phyloP scores from a whole-genome alignment of 306 rosid genomes.

The Lathyrus tuberosus region DNA sequence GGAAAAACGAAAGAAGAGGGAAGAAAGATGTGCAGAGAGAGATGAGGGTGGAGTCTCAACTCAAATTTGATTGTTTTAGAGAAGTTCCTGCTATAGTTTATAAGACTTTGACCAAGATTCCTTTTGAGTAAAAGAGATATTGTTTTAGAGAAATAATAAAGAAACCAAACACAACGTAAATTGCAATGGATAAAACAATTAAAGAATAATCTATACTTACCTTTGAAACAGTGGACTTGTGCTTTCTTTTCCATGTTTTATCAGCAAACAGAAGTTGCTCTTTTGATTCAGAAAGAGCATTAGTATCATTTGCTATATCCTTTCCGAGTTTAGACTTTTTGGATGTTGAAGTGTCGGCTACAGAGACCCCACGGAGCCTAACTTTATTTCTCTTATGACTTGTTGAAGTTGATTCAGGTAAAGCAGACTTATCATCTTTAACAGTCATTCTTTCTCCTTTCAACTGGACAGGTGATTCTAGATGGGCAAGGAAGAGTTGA shows the following conservation, averaged over 20 bases:
- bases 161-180: not conserved
- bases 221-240: conserved; percentile 56
- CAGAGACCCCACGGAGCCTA: conserved; percentile 48
- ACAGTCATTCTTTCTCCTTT: conserved; percentile 62
- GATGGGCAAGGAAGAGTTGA: conserved; percentile 21
- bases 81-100: not conserved
- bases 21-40: too few relatives aligned
- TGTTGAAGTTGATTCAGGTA: conserved; percentile 66
- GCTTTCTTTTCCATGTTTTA: conserved; percentile 60
- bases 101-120: not conserved
- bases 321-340: conserved; percentile 69
- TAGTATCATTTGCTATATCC: conserved; percentile 43
- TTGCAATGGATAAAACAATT: conserved; percentile 12
- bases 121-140: not conserved
- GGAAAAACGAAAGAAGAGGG: too few relatives aligned
- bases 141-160: not conserved
- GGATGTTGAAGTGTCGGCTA: conserved; percentile 50
- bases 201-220: conserved; percentile 36
- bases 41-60: too few relatives aligned
- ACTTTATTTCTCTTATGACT: conserved; percentile 61
- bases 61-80: too few relatives aligned
- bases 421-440: conserved; percentile 56
- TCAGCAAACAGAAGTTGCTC: conserved; percentile 48
- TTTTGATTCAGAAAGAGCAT: conserved; percentile 54
- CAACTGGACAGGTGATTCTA: conserved; percentile 73